These are phyloP conservation scores for Aspergillus fijiensis DNA, from an alignment of 2,329 filamentous ascomycete species.

Conservation along the genomic window DNA sequence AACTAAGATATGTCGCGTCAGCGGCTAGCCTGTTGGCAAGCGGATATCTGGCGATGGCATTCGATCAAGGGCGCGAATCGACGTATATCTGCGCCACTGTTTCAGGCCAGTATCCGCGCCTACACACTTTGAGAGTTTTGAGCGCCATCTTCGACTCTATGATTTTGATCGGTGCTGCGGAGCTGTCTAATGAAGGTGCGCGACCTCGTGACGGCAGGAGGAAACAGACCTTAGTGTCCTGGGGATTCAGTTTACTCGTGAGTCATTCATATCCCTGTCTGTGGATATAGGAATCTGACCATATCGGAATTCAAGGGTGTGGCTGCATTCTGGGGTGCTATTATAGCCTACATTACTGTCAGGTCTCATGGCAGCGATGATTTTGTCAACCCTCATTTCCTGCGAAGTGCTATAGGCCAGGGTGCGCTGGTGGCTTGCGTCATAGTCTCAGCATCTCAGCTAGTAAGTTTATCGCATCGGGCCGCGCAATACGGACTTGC, in stretches of 20 bases:
- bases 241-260: constrained; percentile 34
- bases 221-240: constrained; percentile 27
- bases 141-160: constrained; percentile 43
- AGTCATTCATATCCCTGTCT: constrained; percentile 7
- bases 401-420: constrained; percentile 41
- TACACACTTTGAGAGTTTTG: constrained; percentile 41
- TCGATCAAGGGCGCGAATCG: constrained; percentile 40
- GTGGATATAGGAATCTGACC: constrained; percentile 7
- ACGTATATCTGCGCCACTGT: constrained; percentile 52
- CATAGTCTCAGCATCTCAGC: constrained; percentile 38
- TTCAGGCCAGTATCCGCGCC: constrained; percentile 31
- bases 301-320: constrained; percentile 27
- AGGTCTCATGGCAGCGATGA: constrained; percentile 39
- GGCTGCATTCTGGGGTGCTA: constrained; percentile 37
- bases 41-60: constrained; percentile 37
- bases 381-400: constrained; percentile 37
- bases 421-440: constrained; percentile 35
- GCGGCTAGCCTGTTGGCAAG: constrained; percentile 40
- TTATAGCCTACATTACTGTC: constrained; percentile 37
- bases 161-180: constrained; percentile 38
- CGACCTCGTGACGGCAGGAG: constrained; percentile 23
- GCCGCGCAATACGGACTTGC: background rate
- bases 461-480: constrained; percentile 33
- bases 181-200: constrained; percentile 26
- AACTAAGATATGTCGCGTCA: constrained; percentile 40